Evolutionary conservation across 1,139 yeast species (phyloP), one percentile per base, ranked within the genome.

Genomic region (Diutina siamensis): DNA sequence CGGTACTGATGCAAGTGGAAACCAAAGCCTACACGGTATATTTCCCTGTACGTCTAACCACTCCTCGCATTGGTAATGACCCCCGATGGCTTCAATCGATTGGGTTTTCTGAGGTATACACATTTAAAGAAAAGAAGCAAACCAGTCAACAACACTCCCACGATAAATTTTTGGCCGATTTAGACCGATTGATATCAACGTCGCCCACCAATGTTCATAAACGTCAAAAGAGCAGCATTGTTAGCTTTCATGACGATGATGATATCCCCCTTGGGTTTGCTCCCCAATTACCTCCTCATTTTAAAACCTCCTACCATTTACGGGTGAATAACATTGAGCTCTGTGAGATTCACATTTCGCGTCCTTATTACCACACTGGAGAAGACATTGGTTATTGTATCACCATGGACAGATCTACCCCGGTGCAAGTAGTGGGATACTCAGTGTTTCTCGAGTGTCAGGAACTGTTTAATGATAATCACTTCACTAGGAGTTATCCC

Each of bases 331-430:
- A 22, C 15, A 10, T 13, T n/a, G 32, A 22, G 7, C 33, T 38
- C 13, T 38, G 42, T 12, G 31, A 25, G 21, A 17, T 38, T n/a
- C 32, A 38, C 15, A 10, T 38, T n/a, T 22, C 42, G 20, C 28
- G 28, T n/a, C 42, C 42, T n/a, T 38, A 38, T 15, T 38, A 22
- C n/a, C 42, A 38, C 15, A 19, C 15, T 7, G 42, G 42, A 4
- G 42, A 38, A 10, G 42, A 38, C 13, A 27, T 25, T 5, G 33
- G 28, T 18, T 38, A n/a, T 17, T 5, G 33, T 7, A 25, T 38
- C n/a, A 15, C 31, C n/a, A 25, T 38, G 17, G 17, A 22, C 13
- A n/a, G 15, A 18, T 25, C 28, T 7, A 5, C n/a, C 4, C 21
- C 12, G 20, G 32, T 25, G 3, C 21, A 38, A 12, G 42, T 38